A percentile compares a stretch with the other conserved stretches of the same genome.
Conservation (phyloP, 202 grass and related monocot genomes). For the Panicum hallii region DNA sequence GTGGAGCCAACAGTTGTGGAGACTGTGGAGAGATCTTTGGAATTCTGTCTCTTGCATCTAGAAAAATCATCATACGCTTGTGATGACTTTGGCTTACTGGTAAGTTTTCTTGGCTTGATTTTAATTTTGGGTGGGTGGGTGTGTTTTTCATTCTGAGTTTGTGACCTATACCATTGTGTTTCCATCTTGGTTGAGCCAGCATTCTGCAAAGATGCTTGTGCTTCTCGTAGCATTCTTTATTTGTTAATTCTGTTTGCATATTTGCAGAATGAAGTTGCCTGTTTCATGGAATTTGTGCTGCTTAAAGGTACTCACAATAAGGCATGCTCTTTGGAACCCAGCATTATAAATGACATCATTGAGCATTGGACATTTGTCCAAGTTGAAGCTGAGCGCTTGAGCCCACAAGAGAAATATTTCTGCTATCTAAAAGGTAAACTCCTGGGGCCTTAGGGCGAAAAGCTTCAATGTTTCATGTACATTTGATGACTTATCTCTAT, state of each 20-base stretch:
- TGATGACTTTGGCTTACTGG: conserved; percentile 82
- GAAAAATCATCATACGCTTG: conserved; percentile 80
- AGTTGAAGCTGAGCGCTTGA: conserved; percentile 47
- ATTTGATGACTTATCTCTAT: conserved; percentile 11
- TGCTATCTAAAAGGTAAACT: conserved; percentile 82
- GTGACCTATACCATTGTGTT: conserved; percentile 35
- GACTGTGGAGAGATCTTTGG: conserved; percentile 78
- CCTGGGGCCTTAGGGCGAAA: conserved; percentile 37
- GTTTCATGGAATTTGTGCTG: conserved; percentile 69
- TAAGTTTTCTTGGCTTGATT: conserved; percentile 50
- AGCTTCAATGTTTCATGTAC: conserved; percentile 33
- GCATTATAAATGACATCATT: conserved; percentile 58
- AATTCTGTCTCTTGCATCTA: conserved; percentile 71
- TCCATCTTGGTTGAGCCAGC: conserved; percentile 27
- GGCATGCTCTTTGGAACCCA: conserved; percentile 48
- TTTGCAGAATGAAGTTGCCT: conserved; percentile 69
- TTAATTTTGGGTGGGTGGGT: not conserved
- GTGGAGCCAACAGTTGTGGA: conserved; percentile 61
- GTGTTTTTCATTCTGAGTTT: conserved; percentile 4
- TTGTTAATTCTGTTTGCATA: conserved; percentile 49
- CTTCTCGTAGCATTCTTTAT: conserved; percentile 38
- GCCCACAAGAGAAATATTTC: conserved; percentile 56
- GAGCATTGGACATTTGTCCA: conserved; percentile 68
- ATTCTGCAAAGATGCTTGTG: conserved; percentile 29
- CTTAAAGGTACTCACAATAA: conserved; percentile 55